Percentiles rank a stretch among this genome's conserved stretches.
Conservation (phyloP, 495 filamentous ascomycete species). For the Chaetomidium leptoderma region DNA sequence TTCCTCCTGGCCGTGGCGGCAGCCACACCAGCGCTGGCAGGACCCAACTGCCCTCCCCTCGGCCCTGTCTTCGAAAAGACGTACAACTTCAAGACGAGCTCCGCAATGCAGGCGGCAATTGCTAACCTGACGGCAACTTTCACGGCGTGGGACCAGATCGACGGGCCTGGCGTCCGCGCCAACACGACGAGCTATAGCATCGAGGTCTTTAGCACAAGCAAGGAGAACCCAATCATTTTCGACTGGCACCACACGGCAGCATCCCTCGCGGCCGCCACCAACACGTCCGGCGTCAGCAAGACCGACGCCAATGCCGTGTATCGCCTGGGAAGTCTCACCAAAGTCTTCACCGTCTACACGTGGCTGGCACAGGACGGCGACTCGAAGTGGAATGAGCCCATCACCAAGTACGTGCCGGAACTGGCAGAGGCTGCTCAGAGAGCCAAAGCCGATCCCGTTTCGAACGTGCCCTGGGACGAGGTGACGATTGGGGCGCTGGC, state of each 20-base stretch:
- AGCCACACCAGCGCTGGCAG: slow-evolving; percentile 19
- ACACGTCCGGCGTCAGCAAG: slow-evolving; percentile 34
- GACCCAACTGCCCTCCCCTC: slow-evolving; percentile 46
- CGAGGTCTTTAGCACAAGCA: slow-evolving; percentile 47
- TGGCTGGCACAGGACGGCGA: slow-evolving; percentile 45
- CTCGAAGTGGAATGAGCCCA: slow-evolving; percentile 40
- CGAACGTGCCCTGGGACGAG: slow-evolving; percentile 49
- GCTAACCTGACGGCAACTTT: slow-evolving; percentile 39
- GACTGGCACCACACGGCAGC: slow-evolving; percentile 47
- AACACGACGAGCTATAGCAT: slow-evolving; percentile 49
- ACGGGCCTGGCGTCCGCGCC: slow-evolving; percentile 32
- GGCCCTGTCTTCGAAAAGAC: slow-evolving; percentile 48
- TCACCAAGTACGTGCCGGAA: slow-evolving; percentile 56
- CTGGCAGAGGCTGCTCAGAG: slow-evolving; percentile 35
- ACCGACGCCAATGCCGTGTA: slow-evolving; percentile 48
- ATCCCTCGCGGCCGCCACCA: slow-evolving; percentile 22
- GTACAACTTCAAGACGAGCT: slow-evolving; percentile 32
- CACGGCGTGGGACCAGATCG: slow-evolving; percentile 30
- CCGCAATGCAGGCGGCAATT: slow-evolving; percentile 33
- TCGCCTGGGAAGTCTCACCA: slow-evolving; percentile 48
- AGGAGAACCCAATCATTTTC: slow-evolving; percentile 39
- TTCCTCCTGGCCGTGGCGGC: slow-evolving; percentile 11
- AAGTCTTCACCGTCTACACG: slow-evolving; percentile 47
- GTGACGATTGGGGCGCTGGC: slow-evolving; percentile 53
- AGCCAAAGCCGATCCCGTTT: slow-evolving; percentile 36